A percentile compares a stretch with the other conserved stretches of the same genome.
Conservation (phyloP, 2,329 filamentous ascomycete genomes). For the Ophiognomonia clavigignenti-juglandacearum region DNA sequence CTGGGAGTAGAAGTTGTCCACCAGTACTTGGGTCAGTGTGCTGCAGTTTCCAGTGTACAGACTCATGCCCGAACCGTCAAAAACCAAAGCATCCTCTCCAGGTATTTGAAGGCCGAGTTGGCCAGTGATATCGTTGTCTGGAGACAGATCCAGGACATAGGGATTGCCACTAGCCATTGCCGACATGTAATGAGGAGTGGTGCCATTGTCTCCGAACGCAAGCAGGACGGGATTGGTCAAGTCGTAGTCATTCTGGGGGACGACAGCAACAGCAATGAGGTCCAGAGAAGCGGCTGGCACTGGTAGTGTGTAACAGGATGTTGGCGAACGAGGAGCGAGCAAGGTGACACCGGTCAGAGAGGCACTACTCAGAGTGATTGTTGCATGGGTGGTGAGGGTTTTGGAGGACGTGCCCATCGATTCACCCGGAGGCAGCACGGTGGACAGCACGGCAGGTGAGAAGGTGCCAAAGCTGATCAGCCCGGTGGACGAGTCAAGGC, state of each 20-base stretch:
- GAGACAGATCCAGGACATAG: slow-evolving; percentile 18
- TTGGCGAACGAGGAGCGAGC: slow-evolving; percentile 19
- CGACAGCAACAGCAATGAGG: slow-evolving; percentile 17
- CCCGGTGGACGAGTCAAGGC: slow-evolving; percentile 6
- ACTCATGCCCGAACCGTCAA: slow-evolving; percentile 20
- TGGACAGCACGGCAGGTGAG: slow-evolving; percentile 12
- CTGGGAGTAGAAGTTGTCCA: slow-evolving; percentile 20
- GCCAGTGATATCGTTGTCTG: slow-evolving; percentile 16
- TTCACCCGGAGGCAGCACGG: slow-evolving; percentile 3
- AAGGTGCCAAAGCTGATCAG: slow-evolving; percentile 15
- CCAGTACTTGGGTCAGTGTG: slow-evolving; percentile 16
- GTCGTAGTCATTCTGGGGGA: slow-evolving; percentile 11
- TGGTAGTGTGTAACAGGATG: slow-evolving; percentile 20
- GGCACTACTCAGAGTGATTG: slow-evolving; percentile 10
- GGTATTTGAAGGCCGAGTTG: slow-evolving; percentile 17
- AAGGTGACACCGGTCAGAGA: slow-evolving; percentile 19
- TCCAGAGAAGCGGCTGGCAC: slow-evolving; percentile 18
- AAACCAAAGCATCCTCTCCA: slow-evolving; percentile 17
- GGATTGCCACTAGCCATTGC: slow-evolving; percentile 17
- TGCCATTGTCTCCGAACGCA: slow-evolving; percentile 20
- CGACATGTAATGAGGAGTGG: slow-evolving; percentile 20
- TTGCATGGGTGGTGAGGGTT: slow-evolving; percentile 7
- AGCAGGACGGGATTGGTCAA: slow-evolving; percentile 17
- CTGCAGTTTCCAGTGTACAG: slow-evolving; percentile 19
- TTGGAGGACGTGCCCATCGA: slow-evolving; percentile 10